Percentiles rank a stretch among this genome's conserved stretches.
Evolutionary conservation across 75 land plant genomes (phyloP).

Genomic region (Adiantum capillusveneris): DNA sequence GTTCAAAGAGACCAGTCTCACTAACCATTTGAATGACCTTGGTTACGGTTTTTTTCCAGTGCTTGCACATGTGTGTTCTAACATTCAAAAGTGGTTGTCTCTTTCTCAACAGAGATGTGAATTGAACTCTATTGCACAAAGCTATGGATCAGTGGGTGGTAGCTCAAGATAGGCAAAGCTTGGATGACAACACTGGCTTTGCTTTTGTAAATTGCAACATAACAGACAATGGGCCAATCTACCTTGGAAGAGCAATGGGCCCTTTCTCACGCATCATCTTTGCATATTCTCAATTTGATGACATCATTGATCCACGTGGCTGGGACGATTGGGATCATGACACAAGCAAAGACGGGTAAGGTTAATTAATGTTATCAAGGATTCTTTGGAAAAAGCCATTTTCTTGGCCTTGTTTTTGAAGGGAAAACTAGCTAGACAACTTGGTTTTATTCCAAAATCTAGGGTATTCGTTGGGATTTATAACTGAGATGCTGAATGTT

Average conservation of each 20-base stretch:
- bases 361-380: too few species aligned
- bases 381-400: too few species aligned
- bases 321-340: slow-evolving; percentile 88
- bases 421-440: too few species aligned
- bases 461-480: too few species aligned
- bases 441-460: too few species aligned
- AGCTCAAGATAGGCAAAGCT: slow-evolving; percentile 61
- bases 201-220: slow-evolving; percentile 78
- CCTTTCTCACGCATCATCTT: slow-evolving; percentile 84
- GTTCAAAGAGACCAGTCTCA: too few species aligned
- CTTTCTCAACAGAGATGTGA: slow-evolving; percentile 63
- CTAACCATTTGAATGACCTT: too few species aligned
- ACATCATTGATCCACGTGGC: slow-evolving; percentile 64
- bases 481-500: too few species aligned
- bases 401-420: too few species aligned
- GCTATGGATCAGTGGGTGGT: slow-evolving; percentile 80
- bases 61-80: background rate
- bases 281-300: slow-evolving; percentile 68
- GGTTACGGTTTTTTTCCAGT: too few species aligned
- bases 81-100: too few species aligned
- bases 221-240: slow-evolving; percentile 78
- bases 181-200: slow-evolving; percentile 66
- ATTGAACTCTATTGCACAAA: slow-evolving; percentile 73
- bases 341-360: slow-evolving; percentile 50
- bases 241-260: slow-evolving; percentile 95